Base-by-base conservation (phyloP, 1,284 basidiomycete genomes). In the Ganoderma sinense region DNA sequence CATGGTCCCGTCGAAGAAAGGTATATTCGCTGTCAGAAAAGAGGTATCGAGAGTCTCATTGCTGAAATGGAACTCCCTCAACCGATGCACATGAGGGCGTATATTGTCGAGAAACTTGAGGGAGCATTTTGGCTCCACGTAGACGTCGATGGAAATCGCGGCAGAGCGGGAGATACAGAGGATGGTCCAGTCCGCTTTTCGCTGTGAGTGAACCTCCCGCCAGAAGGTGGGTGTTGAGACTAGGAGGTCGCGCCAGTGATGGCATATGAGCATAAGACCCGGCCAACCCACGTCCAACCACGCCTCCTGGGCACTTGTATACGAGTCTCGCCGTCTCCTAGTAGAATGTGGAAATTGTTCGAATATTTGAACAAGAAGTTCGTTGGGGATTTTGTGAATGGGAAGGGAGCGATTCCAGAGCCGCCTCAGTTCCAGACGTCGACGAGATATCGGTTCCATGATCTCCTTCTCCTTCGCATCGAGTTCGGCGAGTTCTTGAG, bases 201-300 rank as follows among this genome's bases (percentile, higher is more conserved):
- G 36, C 20, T 5, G 31, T 8, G 26, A 11, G 14, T 64, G 36
- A 20, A 68, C 36, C 10, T 14, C 11, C 10, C 43, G 48, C 68
- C 68, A 69, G 29, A 69, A 53, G 18, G 23, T 11, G 5, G 68
- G 64, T 13, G 64, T 58, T 4, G 59, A 55, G 26, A 69, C 6
- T 0, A 39, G 31, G 4, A 69, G 0, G 2, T 36, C 64, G 14
- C 64, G 48, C 68, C 68, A 69, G 40, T 18, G 41, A 1, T 55
- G 51, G 23, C 68, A 69, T 45, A 69, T 60, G 6, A 62, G 63
- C 68, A 69, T 65, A 31, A 69, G 68, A 58, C 8, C 18, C 14
- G 33, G 29, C 29, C 29, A 36, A 16, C 33, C 18, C 23, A 0
- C 4, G 23, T 20, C 10, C 11, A 29, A 48, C 45, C 33, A 33